Evolutionary conservation across 2,329 filamentous ascomycete species (phyloP), one percentile per base, ranked within the genome.

Genomic region (Pezizomycotina sp.): DNA sequence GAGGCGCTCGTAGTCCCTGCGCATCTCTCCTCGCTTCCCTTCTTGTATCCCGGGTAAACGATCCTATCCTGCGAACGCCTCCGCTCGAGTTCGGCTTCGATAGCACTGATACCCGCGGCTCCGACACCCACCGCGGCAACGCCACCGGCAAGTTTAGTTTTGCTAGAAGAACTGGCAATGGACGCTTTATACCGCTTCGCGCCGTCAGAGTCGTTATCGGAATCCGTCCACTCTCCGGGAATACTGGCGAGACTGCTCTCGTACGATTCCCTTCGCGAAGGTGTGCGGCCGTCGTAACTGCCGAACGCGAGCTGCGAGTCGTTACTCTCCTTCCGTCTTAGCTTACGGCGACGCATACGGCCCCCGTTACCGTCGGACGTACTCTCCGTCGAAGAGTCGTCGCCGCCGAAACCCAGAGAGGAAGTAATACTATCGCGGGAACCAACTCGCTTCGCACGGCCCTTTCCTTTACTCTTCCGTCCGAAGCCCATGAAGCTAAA

Each of bases 341-440:
- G 23, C 27, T 27, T 24, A 13, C 27, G 21, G 24, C 32, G 27
- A 21, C 31, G 23, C 27, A 26, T 24, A 13, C 27, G 21, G 24
- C 32, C 28, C 20, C 31, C 25, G 13, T 13, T 29, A 31, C 35
- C 35, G n/a, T n/a, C n/a, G 18, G 27, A 24, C 9, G 27, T 28
- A 15, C 27, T 27, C 27, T 42, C 38, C 10, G 38, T 36, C 12
- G 34, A 38, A 28, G 31, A 35, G 23, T 43, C 40, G n/a, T n/a
- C n/a, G n/a, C n/a, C n/a, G 10, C 40, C 40, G 19, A 32, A 43
- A 6, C 40, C 40, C 31, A 43, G 24, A 27, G 40, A 34, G 27
- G 34, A 38, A 22, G 38, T 43, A 28, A 43, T 30, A 21, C 40
- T 43, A n/a, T 43, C 40, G 19, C 40, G 36, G 24, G 34, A 38